Evolutionary conservation across 23 red algal species (phyloP), one percentile per base, ranked within the genome.

Genomic region (Agarophyton chilense): DNA sequence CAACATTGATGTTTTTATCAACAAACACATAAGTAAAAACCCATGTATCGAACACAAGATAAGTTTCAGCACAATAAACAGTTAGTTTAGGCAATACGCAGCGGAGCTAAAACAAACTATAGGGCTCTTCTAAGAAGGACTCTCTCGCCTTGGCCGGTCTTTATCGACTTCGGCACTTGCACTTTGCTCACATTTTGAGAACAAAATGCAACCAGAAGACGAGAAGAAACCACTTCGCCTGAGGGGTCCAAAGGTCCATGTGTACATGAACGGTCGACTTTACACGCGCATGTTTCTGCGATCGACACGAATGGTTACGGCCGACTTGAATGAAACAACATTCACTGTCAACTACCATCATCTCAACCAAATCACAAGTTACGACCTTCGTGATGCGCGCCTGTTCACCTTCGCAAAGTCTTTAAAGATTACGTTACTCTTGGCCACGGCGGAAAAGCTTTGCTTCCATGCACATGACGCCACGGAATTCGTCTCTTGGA

Each of bases 391-490:
- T 5, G 41, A 90, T 28, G 86, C 86, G 22, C 76, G 41, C 19
- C 55, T 90, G 1, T 38, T 45, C 39, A 79, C 36, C 18, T 34
- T 78, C n/a, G 24, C 28, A 52, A 64, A 51, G 19, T 43, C 49
- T 33, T 38, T 63, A 16, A 77, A 70, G 18, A 63, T 90, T 36
- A 31, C 52, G 14, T 28, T 90, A 24, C 52, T 32, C 21, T 29
- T 90, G 21, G 21, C 54, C n/a, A 78, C 49, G 14, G 36, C n/a
- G 17, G 35, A 79, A 90, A 84, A 92, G 66, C 89, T 92, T 22
- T 57, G 44, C 31, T 77, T 92, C 44, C 74, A 63, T 72, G 89
- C 89, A 57, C 75, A 92, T 16, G 44, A 72, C 13, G n/a, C 36
- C 6, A 51, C 57, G 36, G 76, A 82, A 22, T 92, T 84, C 64